These are phyloP conservation scores for Crucibulum laeve DNA, from an alignment of 768 basidiomycete genomes.

Conservation along the genomic window DNA sequence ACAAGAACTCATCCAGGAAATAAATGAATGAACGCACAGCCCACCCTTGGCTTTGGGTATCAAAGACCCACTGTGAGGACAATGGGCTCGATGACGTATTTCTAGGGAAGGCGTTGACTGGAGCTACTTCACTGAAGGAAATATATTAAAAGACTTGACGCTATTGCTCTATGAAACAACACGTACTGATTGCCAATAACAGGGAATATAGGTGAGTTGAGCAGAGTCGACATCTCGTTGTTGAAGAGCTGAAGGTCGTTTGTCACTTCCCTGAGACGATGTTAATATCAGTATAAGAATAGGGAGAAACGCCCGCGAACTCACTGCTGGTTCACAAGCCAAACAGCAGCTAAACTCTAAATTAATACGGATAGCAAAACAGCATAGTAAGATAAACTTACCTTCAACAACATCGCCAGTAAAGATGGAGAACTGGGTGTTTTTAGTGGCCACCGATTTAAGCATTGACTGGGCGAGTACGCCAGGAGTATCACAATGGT, in stretches of 20 bases:
- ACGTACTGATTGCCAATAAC: conserved; percentile 52
- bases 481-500: conserved; percentile 49
- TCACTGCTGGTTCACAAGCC: conserved; percentile 42
- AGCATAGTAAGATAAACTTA: conserved; percentile 8
- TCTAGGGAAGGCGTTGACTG: conserved; percentile 56
- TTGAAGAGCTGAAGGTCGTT: conserved; percentile 42
- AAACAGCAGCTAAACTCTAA: conserved; percentile 36
- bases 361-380: background rate
- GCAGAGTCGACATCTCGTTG: conserved; percentile 33
- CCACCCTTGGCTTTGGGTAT: conserved; percentile 47
- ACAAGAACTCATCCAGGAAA: too few relatives aligned
- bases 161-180: background rate
- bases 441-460: conserved; percentile 29
- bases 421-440: conserved; percentile 49
- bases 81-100: conserved; percentile 29
- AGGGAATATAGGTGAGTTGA: conserved; percentile 41
- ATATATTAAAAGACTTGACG: background rate
- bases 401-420: conserved; percentile 66
- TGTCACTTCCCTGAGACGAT: conserved; percentile 32
- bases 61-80: conserved; percentile 53
- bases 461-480: conserved; percentile 48
- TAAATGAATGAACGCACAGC: conserved; percentile 22
- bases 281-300: background rate
- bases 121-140: conserved; percentile 45
- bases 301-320: conserved; percentile 6